phyloP scores from a whole-genome alignment of 2,329 filamentous ascomycete genomes.

The Zymoseptoria ardabiliae region DNA sequence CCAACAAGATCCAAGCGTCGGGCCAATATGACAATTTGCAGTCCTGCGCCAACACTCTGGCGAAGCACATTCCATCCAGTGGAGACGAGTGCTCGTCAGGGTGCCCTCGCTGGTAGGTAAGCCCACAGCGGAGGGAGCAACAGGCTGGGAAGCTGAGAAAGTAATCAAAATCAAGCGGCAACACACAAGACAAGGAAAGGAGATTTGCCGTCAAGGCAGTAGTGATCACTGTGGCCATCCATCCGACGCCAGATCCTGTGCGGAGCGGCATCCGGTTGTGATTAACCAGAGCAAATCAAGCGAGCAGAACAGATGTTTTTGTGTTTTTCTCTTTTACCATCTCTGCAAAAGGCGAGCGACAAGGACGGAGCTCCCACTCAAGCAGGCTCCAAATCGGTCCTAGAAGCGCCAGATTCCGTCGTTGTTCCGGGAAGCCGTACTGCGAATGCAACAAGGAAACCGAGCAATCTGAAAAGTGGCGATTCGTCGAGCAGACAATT shows the following conservation, averaged over 20 bases:
- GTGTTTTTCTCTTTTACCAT: not conserved
- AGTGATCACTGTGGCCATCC: not conserved
- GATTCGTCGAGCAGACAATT: not conserved
- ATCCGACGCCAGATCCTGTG: not conserved
- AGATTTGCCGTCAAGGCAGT: not conserved
- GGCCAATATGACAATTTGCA: not conserved
- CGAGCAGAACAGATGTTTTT: not conserved
- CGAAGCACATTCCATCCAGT: not conserved
- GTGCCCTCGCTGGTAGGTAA: not conserved
- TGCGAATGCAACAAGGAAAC: not conserved
- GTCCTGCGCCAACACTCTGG: not conserved
- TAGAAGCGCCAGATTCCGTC: not conserved
- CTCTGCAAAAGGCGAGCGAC: not conserved
- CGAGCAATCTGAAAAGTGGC: not conserved
- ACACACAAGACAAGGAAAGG: not conserved
- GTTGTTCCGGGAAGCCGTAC: not conserved
- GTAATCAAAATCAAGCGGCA: not conserved
- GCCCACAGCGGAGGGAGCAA: not conserved
- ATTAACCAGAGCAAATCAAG: not conserved
- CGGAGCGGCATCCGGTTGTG: not conserved
- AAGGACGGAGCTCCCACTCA: not conserved
- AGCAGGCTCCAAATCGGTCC: not conserved
- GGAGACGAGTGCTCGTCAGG: not conserved
- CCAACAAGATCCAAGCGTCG: not conserved
- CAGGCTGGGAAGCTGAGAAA: not conserved